Percentiles rank a stretch among this genome's conserved stretches.
Conservation (phyloP, 805 yeast species). For the Metschnikowia lachancei region DNA sequence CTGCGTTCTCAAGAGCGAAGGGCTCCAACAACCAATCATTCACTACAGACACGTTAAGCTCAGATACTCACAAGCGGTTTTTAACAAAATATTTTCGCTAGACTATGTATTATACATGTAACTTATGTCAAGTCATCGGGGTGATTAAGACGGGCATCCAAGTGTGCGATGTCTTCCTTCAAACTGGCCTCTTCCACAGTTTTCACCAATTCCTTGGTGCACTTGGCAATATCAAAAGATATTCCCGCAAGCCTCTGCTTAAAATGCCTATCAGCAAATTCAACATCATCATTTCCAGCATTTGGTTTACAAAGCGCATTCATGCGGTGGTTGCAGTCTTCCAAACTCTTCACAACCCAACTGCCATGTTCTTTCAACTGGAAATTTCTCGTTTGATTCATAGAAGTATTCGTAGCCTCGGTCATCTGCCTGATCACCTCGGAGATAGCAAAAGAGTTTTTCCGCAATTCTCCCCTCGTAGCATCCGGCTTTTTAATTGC, state of each 20-base stretch:
- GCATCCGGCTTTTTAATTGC: slow-evolving; percentile 76
- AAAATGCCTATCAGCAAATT: slow-evolving; percentile 82
- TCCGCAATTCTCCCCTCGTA: slow-evolving; percentile 69
- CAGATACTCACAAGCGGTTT: slow-evolving; percentile 36
- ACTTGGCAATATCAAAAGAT: slow-evolving; percentile 93
- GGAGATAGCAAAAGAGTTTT: slow-evolving; percentile 72
- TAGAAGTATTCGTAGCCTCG: slow-evolving; percentile 80
- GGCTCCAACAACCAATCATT: slow-evolving; percentile 15
- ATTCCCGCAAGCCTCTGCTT: slow-evolving; percentile 94
- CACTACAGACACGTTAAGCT: slow-evolving; percentile 34
- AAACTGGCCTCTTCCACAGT: slow-evolving; percentile 93
- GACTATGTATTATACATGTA: background rate
- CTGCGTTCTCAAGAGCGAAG: slow-evolving; percentile 22
- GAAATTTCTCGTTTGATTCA: slow-evolving; percentile 84
- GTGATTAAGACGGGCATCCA: slow-evolving; percentile 61
- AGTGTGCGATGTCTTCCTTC: slow-evolving; percentile 77
- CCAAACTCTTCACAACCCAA: slow-evolving; percentile 84
- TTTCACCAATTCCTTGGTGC: slow-evolving; percentile 92
- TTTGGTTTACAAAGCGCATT: slow-evolving; percentile 56
- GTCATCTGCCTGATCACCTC: slow-evolving; percentile 82
- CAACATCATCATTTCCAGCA: slow-evolving; percentile 45
- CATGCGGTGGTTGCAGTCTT: slow-evolving; percentile 85
- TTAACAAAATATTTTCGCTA: slow-evolving; percentile 34
- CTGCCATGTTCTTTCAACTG: slow-evolving; percentile 85
- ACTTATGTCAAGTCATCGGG: slow-evolving; percentile 27